These are phyloP conservation scores for Zygotorulaspora mrakii DNA, from an alignment of 1,139 yeast species.

Conservation along the genomic window DNA sequence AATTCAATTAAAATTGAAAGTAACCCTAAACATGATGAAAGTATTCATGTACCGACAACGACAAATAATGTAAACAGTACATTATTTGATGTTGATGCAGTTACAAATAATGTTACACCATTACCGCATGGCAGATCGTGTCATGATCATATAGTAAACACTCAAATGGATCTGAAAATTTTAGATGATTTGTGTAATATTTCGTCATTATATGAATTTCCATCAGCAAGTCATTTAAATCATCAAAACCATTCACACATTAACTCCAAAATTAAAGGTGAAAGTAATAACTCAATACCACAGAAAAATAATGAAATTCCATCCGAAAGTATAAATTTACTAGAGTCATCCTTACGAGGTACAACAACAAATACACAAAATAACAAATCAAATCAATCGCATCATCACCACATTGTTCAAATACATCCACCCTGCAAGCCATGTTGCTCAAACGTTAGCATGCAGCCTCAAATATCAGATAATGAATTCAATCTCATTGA, in stretches of 20 bases:
- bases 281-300: slow-evolving; percentile 2
- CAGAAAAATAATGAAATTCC: slow-evolving; percentile 5
- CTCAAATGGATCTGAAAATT: slow-evolving; percentile 30
- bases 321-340: slow-evolving; percentile 14
- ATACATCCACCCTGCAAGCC: slow-evolving; percentile 35
- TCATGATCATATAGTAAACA: slow-evolving; percentile 26
- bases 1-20: slow-evolving; percentile 2
- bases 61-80: too few relatives aligned
- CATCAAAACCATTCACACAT: slow-evolving; percentile 23
- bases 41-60: too few relatives aligned
- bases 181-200: slow-evolving; percentile 34
- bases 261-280: too few relatives aligned
- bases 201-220: slow-evolving; percentile 35
- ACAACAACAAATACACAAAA: slow-evolving; percentile 3
- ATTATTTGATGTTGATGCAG: background rate
- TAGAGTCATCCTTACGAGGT: slow-evolving; percentile 10
- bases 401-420: slow-evolving; percentile 40
- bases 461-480: too few relatives aligned
- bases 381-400: slow-evolving; percentile 24
- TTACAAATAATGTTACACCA: background rate
- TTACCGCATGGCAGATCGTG: slow-evolving; percentile 5
- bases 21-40: background rate
- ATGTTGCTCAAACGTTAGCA: slow-evolving; percentile 2
- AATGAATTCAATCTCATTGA: too few relatives aligned
- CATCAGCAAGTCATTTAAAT: slow-evolving; percentile 31